Evolutionary conservation across 306 rosid genomes (phyloP), one percentile per base, ranked within the genome.

Genomic region (Amphicarpaea edgeworthii): DNA sequence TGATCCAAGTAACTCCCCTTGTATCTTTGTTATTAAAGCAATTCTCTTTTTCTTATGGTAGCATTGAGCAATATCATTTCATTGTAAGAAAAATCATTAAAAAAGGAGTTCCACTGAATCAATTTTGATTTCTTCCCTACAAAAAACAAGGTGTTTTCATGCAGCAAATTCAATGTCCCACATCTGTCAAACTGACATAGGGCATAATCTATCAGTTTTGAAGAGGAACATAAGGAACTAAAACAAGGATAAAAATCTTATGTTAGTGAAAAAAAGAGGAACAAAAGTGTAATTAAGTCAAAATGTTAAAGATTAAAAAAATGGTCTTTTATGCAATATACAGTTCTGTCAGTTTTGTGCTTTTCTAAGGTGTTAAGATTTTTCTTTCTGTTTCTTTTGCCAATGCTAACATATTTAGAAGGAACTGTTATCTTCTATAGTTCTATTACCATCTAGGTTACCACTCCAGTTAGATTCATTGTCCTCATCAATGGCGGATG

Each of bases 401-500:
- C 61, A 45, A 19, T 26, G 69, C 4, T 7, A 57, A 71, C 12
- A 0, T 45, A 37, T 51, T 70, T 55, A 21, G 63, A 57, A 20
- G 65, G 24, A 41, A 26, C 14, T 3, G 55, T 55, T 21, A 55
- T 67, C 38, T 68, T 68, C 68, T 30, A 4, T 30, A 30, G 37
- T 30, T 30, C 37, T 42, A 16, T 57, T 45, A 16, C 51, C 10
- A 49, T 45, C 67, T 67, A 43, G 68, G 51, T 30, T 68, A 43
- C 64, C 41, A 17, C 20, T 3, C 26, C 47, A 24, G 20, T 67
- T 15, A 67, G n/a, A 65, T 62, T 26, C 64, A 79, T 50, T 54
- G 21, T 49, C 38, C 46, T 19, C 32, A n/a, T n/a, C n/a, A n/a
- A n/a, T n/a, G n/a, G n/a, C n/a, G n/a, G n/a, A n/a, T n/a, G n/a